Percentiles rank a stretch among this genome's conserved stretches.
Conservation (phyloP, 2,329 filamentous ascomycete species). For the Aciculosporium take region DNA sequence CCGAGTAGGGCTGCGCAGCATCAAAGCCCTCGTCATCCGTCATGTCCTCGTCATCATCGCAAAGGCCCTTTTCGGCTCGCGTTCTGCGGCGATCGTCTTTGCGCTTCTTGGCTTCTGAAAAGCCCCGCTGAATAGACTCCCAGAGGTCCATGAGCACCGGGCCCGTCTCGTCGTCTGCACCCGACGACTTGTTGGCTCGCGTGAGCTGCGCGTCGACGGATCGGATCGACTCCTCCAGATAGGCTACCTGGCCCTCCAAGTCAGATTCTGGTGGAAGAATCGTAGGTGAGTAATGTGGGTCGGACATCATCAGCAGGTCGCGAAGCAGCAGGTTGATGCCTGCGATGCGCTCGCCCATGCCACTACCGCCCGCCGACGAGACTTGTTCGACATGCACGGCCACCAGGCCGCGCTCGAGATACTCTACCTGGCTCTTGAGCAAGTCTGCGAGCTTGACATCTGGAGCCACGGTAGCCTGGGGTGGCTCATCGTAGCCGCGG, state of each 20-base stretch:
- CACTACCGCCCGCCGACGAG: slow-evolving; percentile 15
- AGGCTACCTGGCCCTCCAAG: slow-evolving; percentile 52
- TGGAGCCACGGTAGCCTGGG: slow-evolving; percentile 15
- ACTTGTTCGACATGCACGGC: slow-evolving; percentile 45
- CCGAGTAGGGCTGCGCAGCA: slow-evolving; percentile 48
- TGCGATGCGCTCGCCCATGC: slow-evolving; percentile 40
- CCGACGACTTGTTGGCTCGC: slow-evolving; percentile 17
- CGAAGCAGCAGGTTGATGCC: slow-evolving; percentile 52
- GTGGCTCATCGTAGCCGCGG: slow-evolving; percentile 29
- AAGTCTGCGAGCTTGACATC: slow-evolving; percentile 29
- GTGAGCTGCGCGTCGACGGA: slow-evolving; percentile 31
- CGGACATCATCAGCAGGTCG: slow-evolving; percentile 36
- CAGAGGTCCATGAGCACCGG: slow-evolving; percentile 38
- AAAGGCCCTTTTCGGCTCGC: slow-evolving; percentile 41
- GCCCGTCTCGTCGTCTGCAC: slow-evolving; percentile 39
- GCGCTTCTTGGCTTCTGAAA: slow-evolving; percentile 39
- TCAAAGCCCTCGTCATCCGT: slow-evolving; percentile 48
- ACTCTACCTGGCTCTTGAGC: slow-evolving; percentile 48
- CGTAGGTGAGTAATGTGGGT: slow-evolving; percentile 38
- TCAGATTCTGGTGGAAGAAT: slow-evolving; percentile 42
- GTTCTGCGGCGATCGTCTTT: slow-evolving; percentile 38
- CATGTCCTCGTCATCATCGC: slow-evolving; percentile 41
- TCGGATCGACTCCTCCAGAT: slow-evolving; percentile 48
- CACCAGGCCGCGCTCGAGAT: slow-evolving; percentile 52
- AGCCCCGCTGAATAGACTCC: slow-evolving; percentile 37